phyloP scores from a whole-genome alignment of 352 stramenopile genomes.

The Globisporangium spinosum region DNA sequence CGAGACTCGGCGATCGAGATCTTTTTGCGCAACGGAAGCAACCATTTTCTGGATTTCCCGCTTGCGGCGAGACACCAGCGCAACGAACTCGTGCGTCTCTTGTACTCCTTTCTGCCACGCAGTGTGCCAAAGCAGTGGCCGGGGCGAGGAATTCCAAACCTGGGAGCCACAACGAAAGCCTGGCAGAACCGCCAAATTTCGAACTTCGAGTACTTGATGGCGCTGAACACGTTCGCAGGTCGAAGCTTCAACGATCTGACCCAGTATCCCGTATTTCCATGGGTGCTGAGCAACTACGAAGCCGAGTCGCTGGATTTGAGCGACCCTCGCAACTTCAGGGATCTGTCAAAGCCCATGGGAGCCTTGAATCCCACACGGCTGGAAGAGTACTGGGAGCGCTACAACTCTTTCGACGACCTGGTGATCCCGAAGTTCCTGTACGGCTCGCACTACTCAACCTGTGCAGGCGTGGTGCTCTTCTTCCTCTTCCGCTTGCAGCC shows the following conservation, averaged over 20 bases:
- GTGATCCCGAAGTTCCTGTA: conserved; percentile 90
- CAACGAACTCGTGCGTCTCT: conserved; percentile 63
- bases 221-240: conserved; percentile 89
- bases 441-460: conserved; percentile 96
- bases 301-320: conserved; percentile 66
- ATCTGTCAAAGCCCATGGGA: conserved; percentile 97
- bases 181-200: conserved; percentile 80
- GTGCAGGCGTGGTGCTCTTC: conserved; percentile 95
- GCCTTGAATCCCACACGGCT: conserved; percentile 93
- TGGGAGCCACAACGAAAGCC: conserved; percentile 59
- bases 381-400: conserved; percentile 93
- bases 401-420: conserved; percentile 89
- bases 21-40: conserved; percentile 75
- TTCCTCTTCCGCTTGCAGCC: conserved; percentile 98
- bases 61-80: conserved; percentile 64
- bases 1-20: conserved; percentile 81
- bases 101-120: conserved; percentile 76
- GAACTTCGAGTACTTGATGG: conserved; percentile 97
- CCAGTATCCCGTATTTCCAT: conserved; percentile 96
- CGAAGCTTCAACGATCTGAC: conserved; percentile 91
- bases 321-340: conserved; percentile 92
- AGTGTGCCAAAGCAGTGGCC: conserved; percentile 78
- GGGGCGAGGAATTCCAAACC: conserved; percentile 40
- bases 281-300: conserved; percentile 84
- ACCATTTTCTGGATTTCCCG: conserved; percentile 81